These are phyloP conservation scores for Narthecium ossifragum DNA, from an alignment of 106 monocot species.

Conservation along the genomic window DNA sequence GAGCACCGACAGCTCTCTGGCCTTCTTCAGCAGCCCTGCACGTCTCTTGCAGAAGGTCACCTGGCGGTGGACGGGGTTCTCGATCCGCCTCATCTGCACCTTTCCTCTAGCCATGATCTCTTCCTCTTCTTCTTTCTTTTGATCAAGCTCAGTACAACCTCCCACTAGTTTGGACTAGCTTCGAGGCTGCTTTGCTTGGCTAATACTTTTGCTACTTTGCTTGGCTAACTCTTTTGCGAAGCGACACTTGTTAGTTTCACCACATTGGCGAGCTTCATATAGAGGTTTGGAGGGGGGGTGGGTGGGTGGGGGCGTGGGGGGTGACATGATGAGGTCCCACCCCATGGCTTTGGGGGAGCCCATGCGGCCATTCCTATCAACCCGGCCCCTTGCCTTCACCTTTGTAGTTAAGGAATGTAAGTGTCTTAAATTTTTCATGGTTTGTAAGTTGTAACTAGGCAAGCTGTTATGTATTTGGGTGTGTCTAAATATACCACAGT, in stretches of 20 bases:
- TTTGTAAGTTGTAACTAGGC: no score
- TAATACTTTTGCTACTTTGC: not conserved
- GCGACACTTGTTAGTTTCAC: not conserved
- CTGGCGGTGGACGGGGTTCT: slow-evolving; percentile 14
- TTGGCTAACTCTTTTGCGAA: not conserved
- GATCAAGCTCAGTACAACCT: slow-evolving; percentile 10
- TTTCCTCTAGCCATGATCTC: slow-evolving; percentile 10
- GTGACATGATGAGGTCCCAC: no score
- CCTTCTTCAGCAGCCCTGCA: slow-evolving; percentile 16
- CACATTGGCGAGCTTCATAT: not conserved
- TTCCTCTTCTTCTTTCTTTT: not conserved
- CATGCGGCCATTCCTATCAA: no score
- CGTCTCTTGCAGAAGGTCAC: slow-evolving; percentile 20
- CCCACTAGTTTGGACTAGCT: slow-evolving; percentile 22
- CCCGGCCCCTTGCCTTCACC: no score
- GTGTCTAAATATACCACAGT: no score
- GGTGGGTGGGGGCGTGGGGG: no score
- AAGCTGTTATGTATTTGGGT: no score
- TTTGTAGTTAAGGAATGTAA: no score
- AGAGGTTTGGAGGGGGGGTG: no score
- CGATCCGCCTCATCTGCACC: slow-evolving; percentile 18
- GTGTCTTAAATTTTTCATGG: no score
- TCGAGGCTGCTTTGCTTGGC: slow-evolving; percentile 8
- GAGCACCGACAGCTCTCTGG: slow-evolving; percentile 15
- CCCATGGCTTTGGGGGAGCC: no score